Base-by-base conservation (phyloP, 2,329 filamentous ascomycete species). In the Colletotrichum spaethianum region DNA sequence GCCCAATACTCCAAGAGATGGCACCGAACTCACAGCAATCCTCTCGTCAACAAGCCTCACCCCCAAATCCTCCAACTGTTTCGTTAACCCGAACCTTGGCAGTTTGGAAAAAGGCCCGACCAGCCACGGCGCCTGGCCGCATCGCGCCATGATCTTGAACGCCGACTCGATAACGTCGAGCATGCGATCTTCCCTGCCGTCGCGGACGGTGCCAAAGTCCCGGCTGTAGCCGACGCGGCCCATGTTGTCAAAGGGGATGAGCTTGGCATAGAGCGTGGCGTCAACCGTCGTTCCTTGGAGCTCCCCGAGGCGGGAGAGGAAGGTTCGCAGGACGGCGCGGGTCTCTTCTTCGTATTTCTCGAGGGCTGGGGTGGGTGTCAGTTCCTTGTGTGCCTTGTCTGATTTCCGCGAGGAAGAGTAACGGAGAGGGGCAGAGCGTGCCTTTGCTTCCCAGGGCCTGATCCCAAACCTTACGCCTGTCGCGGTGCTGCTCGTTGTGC, bases 61-160 rank as follows among this genome's bases (percentile, higher is more conserved):
- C 79, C 74, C 83, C 80, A 87, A 83, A 79, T 88, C 85, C 80
- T 90, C 86, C 50, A 78, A 78, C 20, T 77, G 70, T 8, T 61
- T 73, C 18, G 60, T 56, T 40, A 74, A 68, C 0, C 72, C 74
- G 14, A 72, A 52, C 1, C 70, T 46, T 20, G 71, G 75, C 4
- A 78, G 31, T 0, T 36, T 23, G 4, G 71, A 64, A 1, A 75
- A 7, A 0, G 79, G 28, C 1, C 61, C 63, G 16, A 78, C 28
- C 1, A 76, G 77, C 78, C 78, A 79, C 3, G 71, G 57, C n/a
- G 76, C 48, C 46, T 76, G 59, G 1, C 78, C 77, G 3, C 77
- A 48, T 3, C 63, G 42, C 0, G 71, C 74, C 18, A 75, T 57
- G 12, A 60, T 40, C 2, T 70, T 73, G 42, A 80, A 78, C 1